Percentiles rank a stretch among this genome's conserved stretches.
These are phyloP conservation scores for Cetradonia linearis DNA, from an alignment of 495 filamentous ascomycete genomes.

Conservation along the genomic window DNA sequence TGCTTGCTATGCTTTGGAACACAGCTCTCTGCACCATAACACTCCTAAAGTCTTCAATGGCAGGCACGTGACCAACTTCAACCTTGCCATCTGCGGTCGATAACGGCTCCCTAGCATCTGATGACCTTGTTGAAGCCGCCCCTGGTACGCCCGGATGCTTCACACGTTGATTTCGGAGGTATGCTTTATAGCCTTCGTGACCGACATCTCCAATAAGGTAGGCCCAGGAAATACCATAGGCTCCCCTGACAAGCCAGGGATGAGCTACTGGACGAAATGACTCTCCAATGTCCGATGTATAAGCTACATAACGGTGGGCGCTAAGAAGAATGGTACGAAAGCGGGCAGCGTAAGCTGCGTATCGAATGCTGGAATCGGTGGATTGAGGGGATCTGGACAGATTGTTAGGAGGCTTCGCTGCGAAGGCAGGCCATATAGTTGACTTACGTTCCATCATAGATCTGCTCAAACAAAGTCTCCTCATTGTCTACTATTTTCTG, in stretches of 20 bases:
- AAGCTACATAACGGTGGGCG: constrained; percentile 93
- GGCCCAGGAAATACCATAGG: constrained; percentile 86
- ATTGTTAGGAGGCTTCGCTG: constrained; percentile 12
- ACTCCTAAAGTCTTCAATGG: constrained; percentile 80
- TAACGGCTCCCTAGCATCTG: constrained; percentile 19
- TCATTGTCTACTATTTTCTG: constrained; percentile 70
- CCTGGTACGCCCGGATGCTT: constrained; percentile 39
- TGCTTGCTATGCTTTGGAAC: constrained; percentile 83
- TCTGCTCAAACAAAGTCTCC: constrained; percentile 65
- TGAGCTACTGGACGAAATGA: constrained; percentile 91
- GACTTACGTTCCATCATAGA: constrained; percentile 73
- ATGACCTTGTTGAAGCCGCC: constrained; percentile 9
- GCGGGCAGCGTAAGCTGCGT: constrained; percentile 83
- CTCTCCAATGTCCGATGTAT: constrained; percentile 94
- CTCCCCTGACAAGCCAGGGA: constrained; percentile 64
- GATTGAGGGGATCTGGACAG: constrained; percentile 58
- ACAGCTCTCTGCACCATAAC: constrained; percentile 84
- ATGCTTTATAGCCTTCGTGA: constrained; percentile 94
- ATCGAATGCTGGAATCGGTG: constrained; percentile 76
- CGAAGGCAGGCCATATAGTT: background rate
- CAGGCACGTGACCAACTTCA: constrained; percentile 45
- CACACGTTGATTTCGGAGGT: constrained; percentile 62
- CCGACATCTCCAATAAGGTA: constrained; percentile 85
- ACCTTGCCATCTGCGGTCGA: constrained; percentile 8
- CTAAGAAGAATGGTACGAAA: constrained; percentile 80